Evolutionary conservation across 2,329 filamentous ascomycete genomes (phyloP).

Genomic region (Fusarium fracticaudum): DNA sequence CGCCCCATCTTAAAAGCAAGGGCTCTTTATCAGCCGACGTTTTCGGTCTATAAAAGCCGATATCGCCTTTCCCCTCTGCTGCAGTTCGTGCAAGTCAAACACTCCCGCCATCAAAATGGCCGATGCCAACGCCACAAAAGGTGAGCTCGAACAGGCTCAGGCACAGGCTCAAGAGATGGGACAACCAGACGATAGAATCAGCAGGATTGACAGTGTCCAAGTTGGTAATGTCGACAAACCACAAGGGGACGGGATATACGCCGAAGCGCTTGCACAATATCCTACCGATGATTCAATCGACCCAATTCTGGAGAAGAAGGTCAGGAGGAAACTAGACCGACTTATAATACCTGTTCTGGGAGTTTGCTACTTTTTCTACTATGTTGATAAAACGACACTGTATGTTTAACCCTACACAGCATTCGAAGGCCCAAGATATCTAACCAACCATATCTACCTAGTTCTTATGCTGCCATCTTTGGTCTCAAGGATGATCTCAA

Average conservation of each 20-base stretch:
- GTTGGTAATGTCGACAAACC: conserved; percentile 7
- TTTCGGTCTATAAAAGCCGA: background rate
- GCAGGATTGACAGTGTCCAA: background rate
- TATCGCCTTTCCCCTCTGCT: background rate
- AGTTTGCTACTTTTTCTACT: conserved; percentile 55
- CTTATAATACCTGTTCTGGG: conserved; percentile 51
- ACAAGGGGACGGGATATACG: conserved; percentile 44
- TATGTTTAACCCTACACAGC: background rate
- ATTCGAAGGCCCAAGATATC: background rate
- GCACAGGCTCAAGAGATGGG: conserved; percentile 1
- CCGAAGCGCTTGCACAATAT: conserved; percentile 49
- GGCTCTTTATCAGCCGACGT: background rate
- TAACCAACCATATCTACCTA: background rate
- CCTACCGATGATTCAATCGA: conserved; percentile 52
- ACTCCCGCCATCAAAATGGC: background rate
- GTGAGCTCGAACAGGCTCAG: background rate
- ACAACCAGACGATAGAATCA: background rate
- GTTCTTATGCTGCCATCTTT: conserved; percentile 71
- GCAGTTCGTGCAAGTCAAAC: background rate
- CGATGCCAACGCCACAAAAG: background rate
- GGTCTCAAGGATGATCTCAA: conserved; percentile 67
- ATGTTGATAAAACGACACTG: conserved; percentile 61
- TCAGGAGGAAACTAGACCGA: conserved; percentile 51
- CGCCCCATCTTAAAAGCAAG: background rate
- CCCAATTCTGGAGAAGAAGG: conserved; percentile 44